Percentiles rank a stretch among this genome's conserved stretches.
Evolutionary conservation across 2,329 filamentous ascomycete genomes (phyloP).

Genomic region (Verticillium longisporum): DNA sequence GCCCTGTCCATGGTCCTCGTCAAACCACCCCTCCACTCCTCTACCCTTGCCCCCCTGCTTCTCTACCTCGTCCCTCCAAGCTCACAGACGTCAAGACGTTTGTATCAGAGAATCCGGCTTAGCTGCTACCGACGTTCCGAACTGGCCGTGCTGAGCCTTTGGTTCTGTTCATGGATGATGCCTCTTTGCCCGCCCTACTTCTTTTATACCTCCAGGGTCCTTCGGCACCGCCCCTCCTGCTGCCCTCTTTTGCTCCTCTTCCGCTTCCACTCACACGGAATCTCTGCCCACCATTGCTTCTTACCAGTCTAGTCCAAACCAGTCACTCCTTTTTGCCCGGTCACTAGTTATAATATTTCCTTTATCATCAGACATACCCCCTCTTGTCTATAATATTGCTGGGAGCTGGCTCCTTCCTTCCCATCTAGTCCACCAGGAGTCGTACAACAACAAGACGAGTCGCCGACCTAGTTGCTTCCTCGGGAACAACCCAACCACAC

Average conservation of each 20-base stretch:
- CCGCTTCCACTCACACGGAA: slow-evolving; percentile 34
- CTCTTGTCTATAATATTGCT: slow-evolving; percentile 31
- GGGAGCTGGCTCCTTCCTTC: slow-evolving; percentile 49
- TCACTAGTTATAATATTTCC: slow-evolving; percentile 5
- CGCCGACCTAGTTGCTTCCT: slow-evolving; percentile 34
- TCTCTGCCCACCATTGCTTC: slow-evolving; percentile 26
- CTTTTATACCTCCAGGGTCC: slow-evolving; percentile 46
- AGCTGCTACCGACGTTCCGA: slow-evolving; percentile 45
- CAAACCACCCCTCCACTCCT: slow-evolving; percentile 6
- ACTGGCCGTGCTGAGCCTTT: slow-evolving; percentile 34
- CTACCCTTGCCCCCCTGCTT: neutral
- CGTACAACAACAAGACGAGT: slow-evolving; percentile 22
- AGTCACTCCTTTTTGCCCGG: slow-evolving; percentile 42
- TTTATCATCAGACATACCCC: slow-evolving; percentile 28
- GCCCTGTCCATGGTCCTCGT: slow-evolving; percentile 15
- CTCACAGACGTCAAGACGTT: slow-evolving; percentile 25
- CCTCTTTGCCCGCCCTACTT: slow-evolving; percentile 34
- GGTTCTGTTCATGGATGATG: slow-evolving; percentile 28
- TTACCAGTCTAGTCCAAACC: slow-evolving; percentile 18
- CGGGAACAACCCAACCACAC: slow-evolving; percentile 31
- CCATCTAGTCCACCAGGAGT: slow-evolving; percentile 29
- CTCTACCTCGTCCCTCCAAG: slow-evolving; percentile 6
- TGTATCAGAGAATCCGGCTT: slow-evolving; percentile 45
- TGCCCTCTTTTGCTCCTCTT: slow-evolving; percentile 31
- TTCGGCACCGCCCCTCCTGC: slow-evolving; percentile 39